Conservation (phyloP, 1,284 basidiomycete species). For the Rhizoctonia solani region DNA sequence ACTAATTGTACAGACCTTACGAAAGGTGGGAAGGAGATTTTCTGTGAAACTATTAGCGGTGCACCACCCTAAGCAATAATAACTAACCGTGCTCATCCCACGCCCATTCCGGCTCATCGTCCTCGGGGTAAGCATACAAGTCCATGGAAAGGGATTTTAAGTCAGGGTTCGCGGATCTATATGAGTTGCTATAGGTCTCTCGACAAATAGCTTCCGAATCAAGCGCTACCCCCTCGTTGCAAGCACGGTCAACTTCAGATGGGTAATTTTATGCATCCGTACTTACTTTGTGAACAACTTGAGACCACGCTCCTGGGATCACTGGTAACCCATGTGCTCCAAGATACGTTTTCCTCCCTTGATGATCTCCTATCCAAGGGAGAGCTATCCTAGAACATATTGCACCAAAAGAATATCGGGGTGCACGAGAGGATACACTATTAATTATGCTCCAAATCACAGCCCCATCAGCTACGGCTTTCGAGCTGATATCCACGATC, state of each 20-base stretch:
- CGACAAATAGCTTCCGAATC: conserved; percentile 18
- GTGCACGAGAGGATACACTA: conserved; percentile 15
- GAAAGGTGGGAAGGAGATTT: background rate
- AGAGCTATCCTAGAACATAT: background rate
- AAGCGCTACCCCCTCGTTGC: background rate
- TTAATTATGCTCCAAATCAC: conserved; percentile 19
- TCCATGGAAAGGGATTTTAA: background rate
- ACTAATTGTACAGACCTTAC: conserved; percentile 16
- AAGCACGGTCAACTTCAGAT: background rate
- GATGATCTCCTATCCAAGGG: background rate
- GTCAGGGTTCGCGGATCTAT: background rate
- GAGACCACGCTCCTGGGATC: background rate
- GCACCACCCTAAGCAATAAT: background rate
- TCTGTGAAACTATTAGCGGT: background rate
- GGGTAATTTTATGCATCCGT: background rate
- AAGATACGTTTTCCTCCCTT: background rate
- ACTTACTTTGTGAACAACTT: background rate
- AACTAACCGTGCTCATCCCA: background rate
- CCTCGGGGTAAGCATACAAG: background rate
- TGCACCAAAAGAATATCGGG: conserved; percentile 12
- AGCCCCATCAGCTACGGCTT: conserved; percentile 30
- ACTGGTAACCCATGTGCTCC: background rate
- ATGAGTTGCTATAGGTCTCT: background rate
- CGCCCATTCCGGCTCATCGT: conserved; percentile 15
- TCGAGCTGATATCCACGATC: background rate